Percentiles rank a stretch among this genome's conserved stretches.
Evolutionary conservation across 768 basidiomycete genomes (phyloP).

Genomic region (Melanogaster broomeanus): DNA sequence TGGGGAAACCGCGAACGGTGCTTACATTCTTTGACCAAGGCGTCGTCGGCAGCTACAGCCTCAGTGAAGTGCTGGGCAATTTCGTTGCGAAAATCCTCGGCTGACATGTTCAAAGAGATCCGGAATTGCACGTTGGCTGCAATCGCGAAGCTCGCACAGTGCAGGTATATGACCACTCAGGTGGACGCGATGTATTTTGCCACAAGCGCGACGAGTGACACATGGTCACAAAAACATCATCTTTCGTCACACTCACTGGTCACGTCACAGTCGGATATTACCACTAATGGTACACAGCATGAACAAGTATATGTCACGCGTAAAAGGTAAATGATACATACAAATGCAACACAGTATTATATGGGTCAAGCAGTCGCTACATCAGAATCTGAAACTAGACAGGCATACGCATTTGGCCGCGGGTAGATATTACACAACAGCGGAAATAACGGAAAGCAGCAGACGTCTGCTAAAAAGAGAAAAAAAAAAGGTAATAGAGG

Average conservation of each 20-base stretch:
- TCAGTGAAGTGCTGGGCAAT: slow-evolving; percentile 28
- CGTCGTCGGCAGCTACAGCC: slow-evolving; percentile 39
- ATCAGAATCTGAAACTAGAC: slow-evolving; percentile 10
- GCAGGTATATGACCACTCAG: background rate
- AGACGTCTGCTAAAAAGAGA: slow-evolving; percentile 3
- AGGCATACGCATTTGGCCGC: slow-evolving; percentile 17
- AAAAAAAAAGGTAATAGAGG: slow-evolving; percentile 2
- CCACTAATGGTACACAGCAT: slow-evolving; percentile 8
- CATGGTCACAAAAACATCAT: background rate
- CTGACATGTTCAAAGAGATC: slow-evolving; percentile 21
- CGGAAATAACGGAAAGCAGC: slow-evolving; percentile 21
- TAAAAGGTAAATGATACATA: slow-evolving; percentile 31
- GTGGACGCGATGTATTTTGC: background rate
- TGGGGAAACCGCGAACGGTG: slow-evolving; percentile 3
- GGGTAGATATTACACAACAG: slow-evolving; percentile 22
- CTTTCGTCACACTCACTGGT: slow-evolving; percentile 1
- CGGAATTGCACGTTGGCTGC: background rate
- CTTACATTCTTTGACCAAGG: slow-evolving; percentile 55
- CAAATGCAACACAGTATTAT: slow-evolving; percentile 24
- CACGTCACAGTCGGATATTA: slow-evolving; percentile 13
- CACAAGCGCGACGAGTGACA: slow-evolving; percentile 13
- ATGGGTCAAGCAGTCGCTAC: slow-evolving; percentile 14
- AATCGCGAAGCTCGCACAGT: background rate
- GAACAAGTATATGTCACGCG: slow-evolving; percentile 17
- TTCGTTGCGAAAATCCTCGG: slow-evolving; percentile 17